These are phyloP conservation scores for Microascus cirrosus DNA, from an alignment of 2,329 filamentous ascomycete species.

Conservation along the genomic window DNA sequence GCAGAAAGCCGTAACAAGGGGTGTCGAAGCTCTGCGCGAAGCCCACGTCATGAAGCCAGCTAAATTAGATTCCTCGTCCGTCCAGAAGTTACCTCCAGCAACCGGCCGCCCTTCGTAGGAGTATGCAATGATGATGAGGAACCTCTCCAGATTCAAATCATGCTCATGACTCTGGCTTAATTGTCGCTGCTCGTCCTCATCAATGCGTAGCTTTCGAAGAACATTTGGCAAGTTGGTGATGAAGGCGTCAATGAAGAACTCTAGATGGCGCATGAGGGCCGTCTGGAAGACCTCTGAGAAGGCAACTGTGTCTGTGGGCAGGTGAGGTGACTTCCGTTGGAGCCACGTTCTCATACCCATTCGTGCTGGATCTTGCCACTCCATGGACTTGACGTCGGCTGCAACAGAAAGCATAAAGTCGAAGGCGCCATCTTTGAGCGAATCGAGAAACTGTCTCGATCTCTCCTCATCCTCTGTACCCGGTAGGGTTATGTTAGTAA, in stretches of 20 bases:
- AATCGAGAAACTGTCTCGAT: conserved; percentile 61
- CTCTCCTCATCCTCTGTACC: conserved; percentile 56
- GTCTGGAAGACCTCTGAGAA: conserved; percentile 64
- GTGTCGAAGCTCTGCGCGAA: conserved; percentile 88
- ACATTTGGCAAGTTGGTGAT: conserved; percentile 94
- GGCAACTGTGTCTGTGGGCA: conserved; percentile 55
- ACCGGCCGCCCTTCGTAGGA: conserved; percentile 79
- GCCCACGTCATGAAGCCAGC: conserved; percentile 95
- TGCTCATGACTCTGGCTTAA: conserved; percentile 54
- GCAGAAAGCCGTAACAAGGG: conserved; percentile 92
- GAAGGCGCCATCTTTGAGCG: conserved; percentile 79
- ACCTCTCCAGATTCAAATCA: conserved; percentile 71
- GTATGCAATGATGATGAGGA: conserved; percentile 85
- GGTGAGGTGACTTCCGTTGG: conserved; percentile 63
- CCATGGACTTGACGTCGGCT: conserved; percentile 65
- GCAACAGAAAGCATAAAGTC: conserved; percentile 83
- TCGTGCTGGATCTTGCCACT: conserved; percentile 83
- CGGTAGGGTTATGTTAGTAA: conserved; percentile 10
- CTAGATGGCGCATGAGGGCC: conserved; percentile 68
- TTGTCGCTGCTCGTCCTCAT: conserved; percentile 80
- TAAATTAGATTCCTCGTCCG: conserved; percentile 81
- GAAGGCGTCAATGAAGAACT: conserved; percentile 81
- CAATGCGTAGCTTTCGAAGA: conserved; percentile 70
- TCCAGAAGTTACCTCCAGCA: conserved; percentile 82
- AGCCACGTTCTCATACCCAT: conserved; percentile 73